phyloP scores from a whole-genome alignment of 116 monocot genomes.

The Papilionanthe hybrid region DNA sequence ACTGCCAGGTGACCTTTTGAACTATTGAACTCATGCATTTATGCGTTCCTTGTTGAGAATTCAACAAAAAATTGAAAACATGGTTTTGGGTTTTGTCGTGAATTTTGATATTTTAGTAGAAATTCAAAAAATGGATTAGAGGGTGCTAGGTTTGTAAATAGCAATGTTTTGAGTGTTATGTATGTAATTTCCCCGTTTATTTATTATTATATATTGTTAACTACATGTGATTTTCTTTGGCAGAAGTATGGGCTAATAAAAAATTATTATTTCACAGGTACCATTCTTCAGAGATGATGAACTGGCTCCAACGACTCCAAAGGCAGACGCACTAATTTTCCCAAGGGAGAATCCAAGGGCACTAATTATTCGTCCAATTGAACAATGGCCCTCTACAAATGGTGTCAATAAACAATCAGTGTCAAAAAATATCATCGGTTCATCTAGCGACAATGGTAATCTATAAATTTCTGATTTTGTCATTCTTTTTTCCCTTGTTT shows the following conservation, averaged over 20 bases:
- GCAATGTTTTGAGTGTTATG: no score
- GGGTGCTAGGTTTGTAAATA: no score
- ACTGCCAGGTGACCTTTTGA: no score
- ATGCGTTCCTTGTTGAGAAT: no score
- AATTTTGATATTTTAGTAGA: no score
- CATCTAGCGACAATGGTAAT: slow-evolving; percentile 55
- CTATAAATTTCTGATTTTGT: background rate
- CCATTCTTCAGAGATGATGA: slow-evolving; percentile 86
- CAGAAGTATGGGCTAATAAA: background rate
- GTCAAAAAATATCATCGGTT: slow-evolving; percentile 20
- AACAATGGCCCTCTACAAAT: slow-evolving; percentile 57
- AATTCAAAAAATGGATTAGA: no score
- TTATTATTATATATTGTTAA: background rate
- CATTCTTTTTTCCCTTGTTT: background rate
- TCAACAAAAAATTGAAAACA: no score
- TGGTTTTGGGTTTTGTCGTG: no score
- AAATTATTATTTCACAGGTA: slow-evolving; percentile 38
- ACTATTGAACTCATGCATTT: no score
- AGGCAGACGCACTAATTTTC: slow-evolving; percentile 93
- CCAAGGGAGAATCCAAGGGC: slow-evolving; percentile 95
- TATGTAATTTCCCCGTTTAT: no score
- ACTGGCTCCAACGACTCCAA: slow-evolving; percentile 56
- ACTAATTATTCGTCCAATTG: slow-evolving; percentile 76
- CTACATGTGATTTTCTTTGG: background rate
- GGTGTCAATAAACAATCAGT: slow-evolving; percentile 20